Percentiles rank a stretch among this genome's conserved stretches.
phyloP scores from a whole-genome alignment of 768 basidiomycete species.

The Rubroboletus pulcherrimus region DNA sequence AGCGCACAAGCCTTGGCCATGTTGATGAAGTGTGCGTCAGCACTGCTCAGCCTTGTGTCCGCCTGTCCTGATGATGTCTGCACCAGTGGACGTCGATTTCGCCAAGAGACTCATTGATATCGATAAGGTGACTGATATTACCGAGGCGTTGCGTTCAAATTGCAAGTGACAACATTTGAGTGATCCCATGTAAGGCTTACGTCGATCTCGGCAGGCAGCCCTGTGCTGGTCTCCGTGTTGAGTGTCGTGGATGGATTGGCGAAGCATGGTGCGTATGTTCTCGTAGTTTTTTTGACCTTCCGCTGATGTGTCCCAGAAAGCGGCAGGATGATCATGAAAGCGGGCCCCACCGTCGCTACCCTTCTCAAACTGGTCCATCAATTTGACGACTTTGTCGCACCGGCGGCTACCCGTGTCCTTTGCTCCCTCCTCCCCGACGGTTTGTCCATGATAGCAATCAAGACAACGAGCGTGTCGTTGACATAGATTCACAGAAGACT shows the following conservation, averaged over 20 bases:
- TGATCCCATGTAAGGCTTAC: neutral
- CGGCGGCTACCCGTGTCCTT: slow-evolving; percentile 24
- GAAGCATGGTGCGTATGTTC: slow-evolving; percentile 6
- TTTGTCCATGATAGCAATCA: neutral
- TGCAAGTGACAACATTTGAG: slow-evolving; percentile 7
- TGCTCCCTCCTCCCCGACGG: slow-evolving; percentile 25
- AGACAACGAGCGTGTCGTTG: neutral
- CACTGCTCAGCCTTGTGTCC: neutral
- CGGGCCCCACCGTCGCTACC: slow-evolving; percentile 1
- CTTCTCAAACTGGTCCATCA: slow-evolving; percentile 20
- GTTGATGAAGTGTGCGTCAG: slow-evolving; percentile 21
- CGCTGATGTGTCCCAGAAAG: neutral
- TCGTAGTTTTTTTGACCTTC: neutral
- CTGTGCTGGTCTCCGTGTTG: slow-evolving; percentile 22
- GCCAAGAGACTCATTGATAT: slow-evolving; percentile 15
- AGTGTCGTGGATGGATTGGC: slow-evolving; percentile 18
- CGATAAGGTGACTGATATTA: slow-evolving; percentile 16
- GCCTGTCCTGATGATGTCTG: neutral
- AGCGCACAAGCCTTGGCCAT: slow-evolving; percentile 26
- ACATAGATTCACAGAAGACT: slow-evolving; percentile 12
- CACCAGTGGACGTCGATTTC: slow-evolving; percentile 13
- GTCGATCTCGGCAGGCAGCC: slow-evolving; percentile 8
- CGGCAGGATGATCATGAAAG: slow-evolving; percentile 8
- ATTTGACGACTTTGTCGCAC: slow-evolving; percentile 30
- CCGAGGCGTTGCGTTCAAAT: slow-evolving; percentile 11